Evolutionary conservation across 805 yeast species (phyloP), one percentile per base, ranked within the genome.

Genomic region (Nakazawaea sp.): DNA sequence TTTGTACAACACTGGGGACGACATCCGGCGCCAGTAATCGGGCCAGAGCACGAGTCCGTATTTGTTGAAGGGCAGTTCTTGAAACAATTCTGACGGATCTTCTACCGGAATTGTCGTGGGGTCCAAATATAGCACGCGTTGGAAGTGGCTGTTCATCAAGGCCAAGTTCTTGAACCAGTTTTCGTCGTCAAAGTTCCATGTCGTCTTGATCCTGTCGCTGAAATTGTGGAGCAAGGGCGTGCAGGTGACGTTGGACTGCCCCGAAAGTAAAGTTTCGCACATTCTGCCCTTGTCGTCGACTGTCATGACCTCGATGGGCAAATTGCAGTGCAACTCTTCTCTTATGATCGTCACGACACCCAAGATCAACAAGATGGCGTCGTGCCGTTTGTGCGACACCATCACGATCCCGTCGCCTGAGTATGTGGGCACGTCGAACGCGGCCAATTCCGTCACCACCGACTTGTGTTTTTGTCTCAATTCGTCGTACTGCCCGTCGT

Each of bases 291-390:
- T 10, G 10, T 7, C 10, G 74, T 67, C 49, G 84, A 92, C 49
- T 75, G 88, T 74, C 45, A 85, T 70, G 8, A 88, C 81, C 62
- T 88, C 96, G 17, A 88, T 75, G 0, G 96, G 95, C 23, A 81
- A 56, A 9, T 64, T 66, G 2, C 82, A 70, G 43, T 46, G 70
- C 74, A 4, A 69, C 51, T 1, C 74, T 74, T 15, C 61, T 32
- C 76, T 52, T 8, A 70, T 47, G 32, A 64, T 56, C 43, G 63
- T 60, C 15, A 68, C 54, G 0, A 71, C 53, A 3, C 66, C 42
- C 30, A 62, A 51, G 0, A 67, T 56, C 21, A 61, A 56, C 56
- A 72, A 67, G 16, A 70, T 54, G n/a, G n/a, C n/a, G n/a, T n/a
- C n/a, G n/a, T n/a, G n/a, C 44, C 61, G 66, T 15, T 54, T 38